Evolutionary conservation across 2,329 filamentous ascomycete genomes (phyloP), one percentile per base, ranked within the genome.

Genomic region (Incumbomyces delicatus): DNA sequence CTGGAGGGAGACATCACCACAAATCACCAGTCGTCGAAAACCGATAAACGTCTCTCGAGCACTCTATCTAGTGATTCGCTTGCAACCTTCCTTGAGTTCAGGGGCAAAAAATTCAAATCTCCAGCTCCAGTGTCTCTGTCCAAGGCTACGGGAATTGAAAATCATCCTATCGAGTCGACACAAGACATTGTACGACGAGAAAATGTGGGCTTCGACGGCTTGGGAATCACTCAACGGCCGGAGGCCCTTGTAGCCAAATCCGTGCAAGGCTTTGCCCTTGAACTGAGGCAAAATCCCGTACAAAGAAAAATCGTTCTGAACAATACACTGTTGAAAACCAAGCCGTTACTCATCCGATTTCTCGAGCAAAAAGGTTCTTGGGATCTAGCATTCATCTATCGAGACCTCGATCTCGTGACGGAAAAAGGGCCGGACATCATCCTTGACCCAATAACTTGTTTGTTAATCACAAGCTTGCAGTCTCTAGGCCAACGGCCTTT

Each of bases 401-500:
- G 58, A 16, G 55, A 62, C 32, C 38, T 52, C 29, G 20, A 35
- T 32, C 50, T 8, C 6, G 29, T 22, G 37, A 11, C 35, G 8
- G 47, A 44, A 83, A 87, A 13, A 33, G 37, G 33, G 45, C 50
- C 85, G 2, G 88, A 95, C 56, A 63, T 95, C 2, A 75, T 83
- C 1, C 57, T 89, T 4, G 85, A 85, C 0, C 79, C 85, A 0
- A 71, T 69, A 0, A 78, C 76, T 0, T 87, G 85, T 0, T 66
- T 94, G 2, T 62, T 94, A 1, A 59, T 85, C 16, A 85, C 85
- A 1, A 85, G 77, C 0, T 66, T 89, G 4, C 77, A 89, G 50
- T 79, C 82, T 53, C 72, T 84, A 20, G 83, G 81, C 36, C 89
- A 95, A 57, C 77, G 73, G 40, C 71, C 82, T 2, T 69, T 88